These are phyloP conservation scores for Amesomyces nigricolor DNA, from an alignment of 2,329 filamentous ascomycete species.

Conservation along the genomic window DNA sequence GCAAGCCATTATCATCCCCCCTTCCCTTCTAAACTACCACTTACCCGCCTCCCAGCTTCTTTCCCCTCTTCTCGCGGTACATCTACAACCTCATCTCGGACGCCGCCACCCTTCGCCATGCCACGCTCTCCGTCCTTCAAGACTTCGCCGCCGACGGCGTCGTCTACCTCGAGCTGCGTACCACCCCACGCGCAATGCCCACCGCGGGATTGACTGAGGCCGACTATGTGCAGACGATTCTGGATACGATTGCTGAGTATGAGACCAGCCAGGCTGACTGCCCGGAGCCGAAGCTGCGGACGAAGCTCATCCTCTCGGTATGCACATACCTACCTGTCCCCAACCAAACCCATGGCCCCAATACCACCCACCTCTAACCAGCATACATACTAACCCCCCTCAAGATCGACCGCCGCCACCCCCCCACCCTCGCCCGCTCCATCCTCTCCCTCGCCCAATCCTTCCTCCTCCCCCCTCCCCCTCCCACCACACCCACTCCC, in stretches of 20 bases:
- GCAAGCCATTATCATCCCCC: conserved; percentile 36
- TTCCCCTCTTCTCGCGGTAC: conserved; percentile 70
- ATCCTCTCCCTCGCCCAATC: conserved; percentile 58
- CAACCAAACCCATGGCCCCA: background rate
- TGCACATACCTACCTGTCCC: background rate
- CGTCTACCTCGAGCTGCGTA: conserved; percentile 72
- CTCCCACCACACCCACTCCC: conserved; percentile 55
- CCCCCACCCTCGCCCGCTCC: conserved; percentile 52
- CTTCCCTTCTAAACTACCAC: background rate
- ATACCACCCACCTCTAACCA: too few species aligned
- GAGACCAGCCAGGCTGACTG: conserved; percentile 32
- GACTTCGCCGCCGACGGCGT: conserved; percentile 68
- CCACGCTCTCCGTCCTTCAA: conserved; percentile 59
- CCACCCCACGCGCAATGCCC: conserved; percentile 64
- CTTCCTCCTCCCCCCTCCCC: conserved; percentile 52
- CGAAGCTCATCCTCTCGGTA: conserved; percentile 61
- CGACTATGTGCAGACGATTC: conserved; percentile 60
- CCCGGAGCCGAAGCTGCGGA: conserved; percentile 39
- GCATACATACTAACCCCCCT: too few species aligned
- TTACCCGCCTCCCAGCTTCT: conserved; percentile 50
- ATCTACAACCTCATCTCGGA: conserved; percentile 72
- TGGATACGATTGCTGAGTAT: conserved; percentile 55
- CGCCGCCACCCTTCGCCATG: conserved; percentile 50
- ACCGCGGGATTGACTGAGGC: conserved; percentile 50
- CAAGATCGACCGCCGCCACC: conserved; percentile 60